Conservation (phyloP, 345 rosid genomes). For the Firmiana major region DNA sequence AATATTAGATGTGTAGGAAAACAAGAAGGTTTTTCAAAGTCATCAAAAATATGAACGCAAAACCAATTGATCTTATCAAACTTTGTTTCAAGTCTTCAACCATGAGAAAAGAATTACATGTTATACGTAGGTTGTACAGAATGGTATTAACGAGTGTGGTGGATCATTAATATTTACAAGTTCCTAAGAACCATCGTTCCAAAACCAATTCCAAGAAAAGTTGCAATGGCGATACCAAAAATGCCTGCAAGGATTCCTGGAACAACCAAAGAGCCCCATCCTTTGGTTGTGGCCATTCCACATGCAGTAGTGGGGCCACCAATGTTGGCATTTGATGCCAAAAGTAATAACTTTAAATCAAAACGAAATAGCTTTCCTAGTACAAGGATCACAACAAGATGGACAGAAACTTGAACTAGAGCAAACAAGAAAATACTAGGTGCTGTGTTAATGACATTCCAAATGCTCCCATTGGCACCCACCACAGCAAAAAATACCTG, state of each 20-base stretch:
- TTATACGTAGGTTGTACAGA: background rate
- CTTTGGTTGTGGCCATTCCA: conserved; percentile 86
- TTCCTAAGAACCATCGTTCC: conserved; percentile 57
- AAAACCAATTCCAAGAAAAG: conserved; percentile 70
- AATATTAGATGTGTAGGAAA: background rate
- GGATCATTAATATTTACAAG: conserved; percentile 26
- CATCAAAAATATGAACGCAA: background rate
- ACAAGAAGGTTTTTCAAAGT: background rate
- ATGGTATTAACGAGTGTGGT: background rate
- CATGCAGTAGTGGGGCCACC: conserved; percentile 93
- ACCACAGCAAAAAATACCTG: conserved; percentile 67
- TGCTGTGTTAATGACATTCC: conserved; percentile 67
- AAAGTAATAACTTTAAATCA: conserved; percentile 50
- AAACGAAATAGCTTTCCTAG: conserved; percentile 49
- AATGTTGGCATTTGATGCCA: conserved; percentile 79
- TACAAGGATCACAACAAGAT: conserved; percentile 50
- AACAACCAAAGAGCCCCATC: conserved; percentile 69
- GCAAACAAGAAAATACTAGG: conserved; percentile 74
- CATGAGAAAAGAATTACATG: background rate
- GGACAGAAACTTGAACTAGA: conserved; percentile 56
- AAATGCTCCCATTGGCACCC: conserved; percentile 77
- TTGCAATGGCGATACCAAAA: conserved; percentile 67
- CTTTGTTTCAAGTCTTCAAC: background rate
- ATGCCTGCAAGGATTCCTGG: conserved; percentile 74
- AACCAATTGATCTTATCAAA: background rate